A percentile compares a stretch with the other conserved stretches of the same genome.
Conservation (phyloP, 75 land plant species). For the Picea glauca region DNA sequence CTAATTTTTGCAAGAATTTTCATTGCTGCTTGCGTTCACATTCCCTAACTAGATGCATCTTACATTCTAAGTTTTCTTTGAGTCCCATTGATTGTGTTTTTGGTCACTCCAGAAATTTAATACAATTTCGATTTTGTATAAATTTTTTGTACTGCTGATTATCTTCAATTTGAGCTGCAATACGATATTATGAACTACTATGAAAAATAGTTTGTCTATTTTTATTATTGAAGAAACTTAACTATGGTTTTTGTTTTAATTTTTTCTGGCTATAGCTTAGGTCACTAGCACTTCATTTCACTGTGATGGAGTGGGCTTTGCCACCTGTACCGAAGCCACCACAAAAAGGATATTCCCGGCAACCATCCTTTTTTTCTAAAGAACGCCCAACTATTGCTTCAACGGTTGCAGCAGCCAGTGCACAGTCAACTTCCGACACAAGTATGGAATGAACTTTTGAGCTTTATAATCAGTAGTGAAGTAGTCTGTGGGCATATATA, state of each 20-base stretch:
- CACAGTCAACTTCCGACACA: constrained; percentile 31
- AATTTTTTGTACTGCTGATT: background rate
- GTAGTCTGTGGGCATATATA: background rate
- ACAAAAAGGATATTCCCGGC: constrained; percentile 39
- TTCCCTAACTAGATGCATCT: too few relatives aligned
- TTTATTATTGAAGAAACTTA: background rate
- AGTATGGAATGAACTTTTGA: constrained; percentile 22
- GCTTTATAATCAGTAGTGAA: background rate
- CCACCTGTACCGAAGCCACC: constrained; percentile 87
- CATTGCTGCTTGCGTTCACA: too few relatives aligned
- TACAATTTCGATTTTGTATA: too few relatives aligned
- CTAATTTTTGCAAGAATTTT: too few relatives aligned
- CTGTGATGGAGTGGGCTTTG: constrained; percentile 98
- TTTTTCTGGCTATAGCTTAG: constrained; percentile 67
- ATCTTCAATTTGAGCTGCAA: background rate
- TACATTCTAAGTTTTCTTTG: too few relatives aligned
- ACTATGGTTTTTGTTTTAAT: background rate
- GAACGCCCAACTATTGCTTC: constrained; percentile 46
- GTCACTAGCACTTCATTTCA: constrained; percentile 96
- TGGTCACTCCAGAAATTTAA: too few relatives aligned
- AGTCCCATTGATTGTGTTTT: too few relatives aligned
- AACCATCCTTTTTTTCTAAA: constrained; percentile 42
- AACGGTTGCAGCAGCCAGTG: constrained; percentile 35
- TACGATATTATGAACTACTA: too few relatives aligned
- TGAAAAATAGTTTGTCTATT: too few relatives aligned